These are phyloP conservation scores for Cyclaneusma minus DNA, from an alignment of 2,329 filamentous ascomycete genomes.

Conservation along the genomic window DNA sequence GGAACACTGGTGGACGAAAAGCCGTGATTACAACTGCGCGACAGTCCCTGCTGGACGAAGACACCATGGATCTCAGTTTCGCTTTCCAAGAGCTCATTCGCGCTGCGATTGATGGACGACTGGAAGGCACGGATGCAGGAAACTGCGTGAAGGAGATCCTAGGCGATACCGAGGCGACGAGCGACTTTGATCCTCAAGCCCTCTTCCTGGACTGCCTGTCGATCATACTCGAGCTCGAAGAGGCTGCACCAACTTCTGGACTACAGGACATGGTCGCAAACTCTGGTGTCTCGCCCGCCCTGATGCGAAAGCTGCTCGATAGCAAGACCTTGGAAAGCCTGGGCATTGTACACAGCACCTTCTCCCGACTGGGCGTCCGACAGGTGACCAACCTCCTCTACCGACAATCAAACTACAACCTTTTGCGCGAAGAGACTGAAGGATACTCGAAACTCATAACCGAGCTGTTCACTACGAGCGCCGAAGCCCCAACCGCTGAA, in stretches of 20 bases:
- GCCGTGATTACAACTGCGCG: constrained; percentile 50
- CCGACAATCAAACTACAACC: constrained; percentile 90
- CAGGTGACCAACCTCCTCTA: constrained; percentile 90
- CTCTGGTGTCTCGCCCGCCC: constrained; percentile 52
- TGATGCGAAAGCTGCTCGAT: constrained; percentile 77
- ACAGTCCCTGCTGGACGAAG: constrained; percentile 49
- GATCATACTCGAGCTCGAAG: constrained; percentile 59
- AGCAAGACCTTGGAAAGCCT: constrained; percentile 58
- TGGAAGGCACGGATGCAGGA: constrained; percentile 57
- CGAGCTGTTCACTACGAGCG: constrained; percentile 82
- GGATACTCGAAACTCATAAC: constrained; percentile 94
- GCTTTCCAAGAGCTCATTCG: constrained; percentile 78
- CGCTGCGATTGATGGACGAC: constrained; percentile 52
- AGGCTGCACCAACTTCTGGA: constrained; percentile 27
- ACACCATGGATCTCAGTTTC: constrained; percentile 50
- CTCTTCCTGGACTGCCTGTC: constrained; percentile 75
- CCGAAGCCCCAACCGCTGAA: constrained; percentile 57
- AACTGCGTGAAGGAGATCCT: constrained; percentile 60
- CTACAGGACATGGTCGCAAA: constrained; percentile 56
- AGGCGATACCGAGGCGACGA: constrained; percentile 31
- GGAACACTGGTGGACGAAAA: constrained; percentile 52
- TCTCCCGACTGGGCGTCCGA: constrained; percentile 67
- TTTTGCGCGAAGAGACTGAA: constrained; percentile 88
- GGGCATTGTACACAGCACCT: constrained; percentile 72
- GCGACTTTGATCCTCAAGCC: constrained; percentile 46